Evolutionary conservation across 2,329 filamentous ascomycete genomes (phyloP).

Genomic region (Phialophora verrucosa): DNA sequence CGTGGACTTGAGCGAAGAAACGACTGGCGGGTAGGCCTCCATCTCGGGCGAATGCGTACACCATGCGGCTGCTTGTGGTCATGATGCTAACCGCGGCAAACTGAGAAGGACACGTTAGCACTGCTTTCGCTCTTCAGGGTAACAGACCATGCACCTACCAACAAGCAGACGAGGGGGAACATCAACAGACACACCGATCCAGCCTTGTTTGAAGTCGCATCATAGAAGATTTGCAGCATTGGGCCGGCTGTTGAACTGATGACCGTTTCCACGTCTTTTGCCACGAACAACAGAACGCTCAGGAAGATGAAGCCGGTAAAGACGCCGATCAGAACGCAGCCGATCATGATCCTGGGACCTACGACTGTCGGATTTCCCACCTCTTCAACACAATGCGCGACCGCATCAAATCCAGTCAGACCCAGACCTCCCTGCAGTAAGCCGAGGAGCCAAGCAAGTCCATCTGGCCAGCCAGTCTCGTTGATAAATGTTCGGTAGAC

Average conservation of each 20-base stretch:
- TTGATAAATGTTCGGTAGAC: conserved; percentile 67
- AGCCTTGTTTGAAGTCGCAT: conserved; percentile 66
- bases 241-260: conserved; percentile 64
- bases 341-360: conserved; percentile 70
- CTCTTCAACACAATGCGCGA: conserved; percentile 61
- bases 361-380: conserved; percentile 56
- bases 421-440: conserved; percentile 59
- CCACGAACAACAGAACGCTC: conserved; percentile 67
- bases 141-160: conserved; percentile 23
- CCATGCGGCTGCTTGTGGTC: conserved; percentile 70
- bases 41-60: conserved; percentile 70
- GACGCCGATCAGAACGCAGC: conserved; percentile 67
- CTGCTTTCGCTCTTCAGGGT: neutral
- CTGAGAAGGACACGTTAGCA: conserved; percentile 48
- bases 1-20: conserved; percentile 65
- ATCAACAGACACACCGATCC: conserved; percentile 70
- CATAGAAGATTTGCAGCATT: conserved; percentile 66
- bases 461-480: conserved; percentile 71
- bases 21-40: conserved; percentile 59
- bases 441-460: conserved; percentile 58
- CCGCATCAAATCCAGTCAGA: conserved; percentile 43
- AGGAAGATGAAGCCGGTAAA: conserved; percentile 68
- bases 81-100: conserved; percentile 69
- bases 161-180: conserved; percentile 42
- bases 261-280: conserved; percentile 62